Base-by-base conservation (phyloP, 2,329 filamentous ascomycete species). In the Akanthomyces dipterigenus region DNA sequence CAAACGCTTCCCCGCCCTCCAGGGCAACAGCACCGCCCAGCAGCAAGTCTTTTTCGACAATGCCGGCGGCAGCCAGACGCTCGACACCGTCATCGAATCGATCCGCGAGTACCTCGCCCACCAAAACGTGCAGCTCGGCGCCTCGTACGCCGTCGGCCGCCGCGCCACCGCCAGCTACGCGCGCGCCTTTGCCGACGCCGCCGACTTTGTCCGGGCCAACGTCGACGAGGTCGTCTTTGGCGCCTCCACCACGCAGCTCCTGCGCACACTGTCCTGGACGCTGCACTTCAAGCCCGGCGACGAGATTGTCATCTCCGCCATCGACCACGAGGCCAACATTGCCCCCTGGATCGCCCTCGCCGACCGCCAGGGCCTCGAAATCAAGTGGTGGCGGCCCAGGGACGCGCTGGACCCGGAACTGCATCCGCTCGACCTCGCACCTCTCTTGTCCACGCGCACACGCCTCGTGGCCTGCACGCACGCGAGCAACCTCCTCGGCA, bases 281-380 rank as follows among this genome's bases (percentile, higher is more conserved):
- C 72, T 88, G 5, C 67, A 71, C 12, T 83, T 87, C 68, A 67
- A 76, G 12, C 70, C 77, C 2, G 84, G 84, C 48, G 84, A 87
- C 63, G 88, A 91, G 69, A 80, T 93, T 54, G 77, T 95, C 64
- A 69, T 93, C 12, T 91, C 88, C 0, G 82, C 81, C 61, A 77
- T 91, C 60, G 89, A 93, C 70, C 89, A 93, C 68, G 90, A 93
- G 74, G 87, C 89, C 42, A 91, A 92, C 70, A 85, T 90, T 61
- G 84, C 87, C 1, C 80, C 89, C 0, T 93, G 89, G 90, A 75
- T 90, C 0, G 81, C 84, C 55, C 79, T 93, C 28, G 89, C 89
- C 2, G 73, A 80, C 34, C 80, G 82, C 16, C 80, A 85, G 50
- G 79, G 81, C 3, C 77, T 90, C 6, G 80, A 74, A 0, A 70